Evolutionary conservation across 208 protist species (phyloP).

Genomic region (Leishmania braziliensis): DNA sequence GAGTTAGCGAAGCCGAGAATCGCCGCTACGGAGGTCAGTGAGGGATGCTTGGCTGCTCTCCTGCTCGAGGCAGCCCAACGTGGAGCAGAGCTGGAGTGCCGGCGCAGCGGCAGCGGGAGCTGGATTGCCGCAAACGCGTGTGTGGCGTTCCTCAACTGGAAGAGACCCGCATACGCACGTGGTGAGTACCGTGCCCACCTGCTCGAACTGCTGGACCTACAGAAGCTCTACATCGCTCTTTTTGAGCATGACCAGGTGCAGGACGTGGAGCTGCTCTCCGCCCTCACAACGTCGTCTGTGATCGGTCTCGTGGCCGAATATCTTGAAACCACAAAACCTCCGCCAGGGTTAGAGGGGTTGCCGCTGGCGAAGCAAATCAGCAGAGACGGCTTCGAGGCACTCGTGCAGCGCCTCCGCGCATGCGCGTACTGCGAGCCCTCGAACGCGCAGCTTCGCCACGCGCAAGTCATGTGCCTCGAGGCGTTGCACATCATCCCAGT

Average conservation of each 20-base stretch:
- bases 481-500: slow-evolving; percentile 41
- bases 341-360: background rate
- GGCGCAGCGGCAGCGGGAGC: slow-evolving; percentile 24
- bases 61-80: slow-evolving; percentile 26
- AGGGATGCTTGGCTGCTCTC: slow-evolving; percentile 12
- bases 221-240: slow-evolving; percentile 19
- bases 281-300: slow-evolving; percentile 21
- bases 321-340: background rate
- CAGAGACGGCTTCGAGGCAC: slow-evolving; percentile 1
- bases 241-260: slow-evolving; percentile 20
- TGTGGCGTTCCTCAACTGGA: slow-evolving; percentile 58
- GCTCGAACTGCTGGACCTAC: slow-evolving; percentile 25
- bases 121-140: slow-evolving; percentile 75
- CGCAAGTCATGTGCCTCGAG: slow-evolving; percentile 56
- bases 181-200: slow-evolving; percentile 49
- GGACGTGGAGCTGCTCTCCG: slow-evolving; percentile 23
- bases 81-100: slow-evolving; percentile 17
- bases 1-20: background rate
- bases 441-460: slow-evolving; percentile 54
- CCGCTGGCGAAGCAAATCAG: background rate
- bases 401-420: slow-evolving; percentile 19
- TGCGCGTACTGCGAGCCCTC: slow-evolving; percentile 38
- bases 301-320: slow-evolving; percentile 23
- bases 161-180: slow-evolving; percentile 29
- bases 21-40: background rate